These are phyloP conservation scores for Urtica urens DNA, from an alignment of 306 rosid genomes.

Conservation along the genomic window DNA sequence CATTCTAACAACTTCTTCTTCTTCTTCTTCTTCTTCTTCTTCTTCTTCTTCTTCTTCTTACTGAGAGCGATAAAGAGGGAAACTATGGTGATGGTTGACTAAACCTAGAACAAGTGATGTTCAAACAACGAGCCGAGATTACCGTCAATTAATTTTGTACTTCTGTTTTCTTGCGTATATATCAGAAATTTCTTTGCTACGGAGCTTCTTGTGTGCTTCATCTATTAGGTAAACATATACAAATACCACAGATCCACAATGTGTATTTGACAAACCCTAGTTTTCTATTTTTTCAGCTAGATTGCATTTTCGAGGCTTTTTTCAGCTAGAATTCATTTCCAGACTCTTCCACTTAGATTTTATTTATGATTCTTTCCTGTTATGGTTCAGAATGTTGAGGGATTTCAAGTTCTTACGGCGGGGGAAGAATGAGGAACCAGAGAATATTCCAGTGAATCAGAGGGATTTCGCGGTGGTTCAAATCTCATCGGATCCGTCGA, in stretches of 20 bases:
- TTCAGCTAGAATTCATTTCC: too few relatives aligned
- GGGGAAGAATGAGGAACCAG: conserved; percentile 53
- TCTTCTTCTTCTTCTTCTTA: conserved; percentile 1
- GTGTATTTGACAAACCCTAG: neutral
- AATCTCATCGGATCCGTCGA: conserved; percentile 29
- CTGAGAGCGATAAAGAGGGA: too few relatives aligned
- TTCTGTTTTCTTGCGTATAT: conserved; percentile 3
- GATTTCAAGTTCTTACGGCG: conserved; percentile 63
- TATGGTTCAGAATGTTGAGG: conserved; percentile 54
- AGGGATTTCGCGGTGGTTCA: conserved; percentile 27
- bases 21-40: neutral
- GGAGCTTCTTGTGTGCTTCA: conserved; percentile 42
- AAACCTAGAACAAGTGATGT: conserved; percentile 10
- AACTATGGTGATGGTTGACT: neutral
- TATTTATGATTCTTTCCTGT: neutral
- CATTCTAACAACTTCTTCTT: neutral
- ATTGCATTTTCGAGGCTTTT: neutral
- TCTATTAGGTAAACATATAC: conserved; percentile 45
- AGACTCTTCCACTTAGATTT: too few relatives aligned
- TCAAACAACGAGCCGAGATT: conserved; percentile 23
- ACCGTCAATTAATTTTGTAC: neutral
- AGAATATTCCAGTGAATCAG: conserved; percentile 48
- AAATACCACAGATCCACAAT: too few relatives aligned
- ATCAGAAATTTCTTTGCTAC: conserved; percentile 34
- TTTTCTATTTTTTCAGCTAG: conserved; percentile 5